Evolutionary conservation across 495 filamentous ascomycete species (phyloP), one percentile per base, ranked within the genome.

Genomic region (Aspergillus hancockii): DNA sequence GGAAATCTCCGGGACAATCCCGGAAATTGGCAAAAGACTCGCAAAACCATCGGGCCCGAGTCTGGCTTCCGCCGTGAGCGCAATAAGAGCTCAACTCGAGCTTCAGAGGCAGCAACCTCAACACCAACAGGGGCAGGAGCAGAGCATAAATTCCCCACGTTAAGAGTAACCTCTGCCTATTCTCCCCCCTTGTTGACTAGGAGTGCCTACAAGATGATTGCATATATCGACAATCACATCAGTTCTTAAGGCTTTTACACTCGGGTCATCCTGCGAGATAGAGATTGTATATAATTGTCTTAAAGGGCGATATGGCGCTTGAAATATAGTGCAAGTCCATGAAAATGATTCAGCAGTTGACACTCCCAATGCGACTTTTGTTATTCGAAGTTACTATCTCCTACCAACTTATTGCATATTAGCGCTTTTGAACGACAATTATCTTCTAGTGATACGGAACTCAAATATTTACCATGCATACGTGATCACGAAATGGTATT

Each of bases 211-310:
- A 47, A 49, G 62, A 2, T 68, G 67, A 5, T 60, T 63, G 10
- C 32, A 66, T n/a, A 63, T 68, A 16, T 66, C 68, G 25, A 65
- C 62, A 12, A 65, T 65, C 1, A 52, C 62, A 25, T 46, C 63
- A 14, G 34, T 56, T 43, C 21, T 63, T 3, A 67, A 69, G 25
- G 16, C 59, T 23, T 54, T n/a, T 63, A 21, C 16, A 49, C 9
- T 21, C 60, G 13, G 69, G 61, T 21, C 54, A 57, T 51, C 64
- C 71, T 16, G 55, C 34, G n/a, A 40, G 46, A 8, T 49, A 13
- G 30, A 14, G 38, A n/a, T 3, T 28, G 7, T 28, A 28, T 28
- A 28, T 28, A 28, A 28, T 7, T 28, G 25, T 28, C 25, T 28
- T 28, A 7, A 7, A 28, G 25, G 25, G 25, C 25, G 25, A 3